Evolutionary conservation across 2,329 filamentous ascomycete genomes (phyloP).

Genomic region (Diaporthe citriasiana): DNA sequence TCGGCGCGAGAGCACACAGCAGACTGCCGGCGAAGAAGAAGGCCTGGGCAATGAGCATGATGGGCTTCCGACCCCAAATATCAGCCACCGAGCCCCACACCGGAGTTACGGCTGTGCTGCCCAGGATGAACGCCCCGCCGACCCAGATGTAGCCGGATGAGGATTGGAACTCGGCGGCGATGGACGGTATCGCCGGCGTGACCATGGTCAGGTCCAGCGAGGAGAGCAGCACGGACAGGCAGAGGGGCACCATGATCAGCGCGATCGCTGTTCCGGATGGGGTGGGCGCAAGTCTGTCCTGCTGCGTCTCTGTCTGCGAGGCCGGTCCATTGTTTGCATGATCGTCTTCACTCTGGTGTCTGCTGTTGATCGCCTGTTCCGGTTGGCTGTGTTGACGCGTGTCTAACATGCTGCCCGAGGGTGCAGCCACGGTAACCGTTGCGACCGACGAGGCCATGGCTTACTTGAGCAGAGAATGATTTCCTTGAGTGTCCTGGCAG

Average conservation of each 20-base stretch:
- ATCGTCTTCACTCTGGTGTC: not conserved
- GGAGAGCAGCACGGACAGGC: conserved; percentile 61
- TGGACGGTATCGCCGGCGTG: conserved; percentile 76
- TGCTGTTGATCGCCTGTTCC: not conserved
- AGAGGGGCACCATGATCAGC: conserved; percentile 16
- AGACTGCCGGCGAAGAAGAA: conserved; percentile 70
- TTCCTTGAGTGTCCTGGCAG: not conserved
- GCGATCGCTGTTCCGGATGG: not conserved
- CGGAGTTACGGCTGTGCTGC: conserved; percentile 75
- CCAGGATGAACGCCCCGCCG: conserved; percentile 80
- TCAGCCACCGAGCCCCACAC: conserved; percentile 77
- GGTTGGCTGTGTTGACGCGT: not conserved
- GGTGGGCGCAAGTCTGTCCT: not conserved
- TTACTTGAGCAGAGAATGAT: not conserved
- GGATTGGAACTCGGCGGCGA: conserved; percentile 74
- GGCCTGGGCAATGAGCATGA: conserved; percentile 64
- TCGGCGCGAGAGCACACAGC: conserved; percentile 64
- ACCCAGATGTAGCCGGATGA: conserved; percentile 83
- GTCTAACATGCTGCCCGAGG: not conserved
- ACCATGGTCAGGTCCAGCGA: conserved; percentile 74
- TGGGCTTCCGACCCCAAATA: conserved; percentile 70
- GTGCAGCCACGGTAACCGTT: not conserved
- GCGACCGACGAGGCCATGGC: not conserved
- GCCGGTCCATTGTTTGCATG: not conserved
- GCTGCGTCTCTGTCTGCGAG: not conserved